Percentiles rank a stretch among this genome's conserved stretches.
These are phyloP conservation scores for Glebionis coronaria DNA, from an alignment of 129 eudicot species.

Conservation along the genomic window DNA sequence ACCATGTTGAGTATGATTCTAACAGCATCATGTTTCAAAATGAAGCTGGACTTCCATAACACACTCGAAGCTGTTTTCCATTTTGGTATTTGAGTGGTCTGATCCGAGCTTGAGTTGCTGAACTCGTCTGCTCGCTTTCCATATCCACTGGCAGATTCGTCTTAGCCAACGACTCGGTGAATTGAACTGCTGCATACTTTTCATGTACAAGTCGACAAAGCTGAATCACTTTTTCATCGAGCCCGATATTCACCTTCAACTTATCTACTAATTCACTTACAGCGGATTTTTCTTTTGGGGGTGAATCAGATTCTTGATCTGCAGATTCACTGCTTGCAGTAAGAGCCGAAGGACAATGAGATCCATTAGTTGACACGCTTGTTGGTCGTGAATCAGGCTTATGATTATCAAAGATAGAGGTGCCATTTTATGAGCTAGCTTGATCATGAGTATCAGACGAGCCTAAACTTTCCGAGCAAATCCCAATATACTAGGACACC, in stretches of 20 bases:
- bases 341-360: slow-evolving; percentile 52
- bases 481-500: too few relatives aligned
- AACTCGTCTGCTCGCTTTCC: slow-evolving; percentile 64
- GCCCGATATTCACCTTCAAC: slow-evolving; percentile 43
- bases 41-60: slow-evolving; percentile 97
- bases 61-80: slow-evolving; percentile 76
- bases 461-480: too few relatives aligned
- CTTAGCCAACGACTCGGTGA: slow-evolving; percentile 92
- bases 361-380: too few relatives aligned
- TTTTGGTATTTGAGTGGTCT: slow-evolving; percentile 51
- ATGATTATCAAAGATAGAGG: slow-evolving; percentile 24
- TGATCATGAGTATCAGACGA: too few relatives aligned
- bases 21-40: slow-evolving; percentile 58
- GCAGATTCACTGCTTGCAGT: slow-evolving; percentile 40
- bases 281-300: slow-evolving; percentile 35
- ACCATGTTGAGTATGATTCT: slow-evolving; percentile 2
- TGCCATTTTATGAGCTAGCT: slow-evolving; percentile 52
- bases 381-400: slow-evolving; percentile 65
- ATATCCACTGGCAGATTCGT: slow-evolving; percentile 94
- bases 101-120: slow-evolving; percentile 77
- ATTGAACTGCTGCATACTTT: slow-evolving; percentile 99
- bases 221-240: slow-evolving; percentile 76
- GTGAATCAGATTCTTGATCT: slow-evolving; percentile 47
- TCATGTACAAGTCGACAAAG: slow-evolving; percentile 97
- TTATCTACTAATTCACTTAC: slow-evolving; percentile 34